Conservation (phyloP, 2,329 filamentous ascomycete genomes). For the Pyrenophora seminiperda region DNA sequence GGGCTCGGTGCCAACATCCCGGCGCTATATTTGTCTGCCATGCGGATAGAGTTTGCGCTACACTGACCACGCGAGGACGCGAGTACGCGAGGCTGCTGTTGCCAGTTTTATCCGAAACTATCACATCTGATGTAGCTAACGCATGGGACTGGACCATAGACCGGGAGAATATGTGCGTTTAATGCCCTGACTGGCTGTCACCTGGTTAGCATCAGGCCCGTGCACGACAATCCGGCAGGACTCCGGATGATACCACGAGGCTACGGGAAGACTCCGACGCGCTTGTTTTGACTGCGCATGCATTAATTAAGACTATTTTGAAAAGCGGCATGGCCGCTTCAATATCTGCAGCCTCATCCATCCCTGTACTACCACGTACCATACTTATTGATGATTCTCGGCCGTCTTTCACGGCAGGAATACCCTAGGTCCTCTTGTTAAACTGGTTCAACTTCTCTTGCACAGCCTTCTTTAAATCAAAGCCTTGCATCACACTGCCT, state of each 20-base stretch:
- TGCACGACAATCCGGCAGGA: slow-evolving; percentile 2
- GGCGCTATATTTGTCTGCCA: neutral
- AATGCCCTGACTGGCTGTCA: neutral
- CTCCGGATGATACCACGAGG: neutral
- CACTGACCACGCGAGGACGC: neutral
- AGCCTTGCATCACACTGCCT: slow-evolving; percentile 45
- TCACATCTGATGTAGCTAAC: neutral
- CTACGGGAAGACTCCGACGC: neutral
- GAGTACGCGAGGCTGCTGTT: no score
- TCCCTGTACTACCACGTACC: neutral
- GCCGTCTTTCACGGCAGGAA: neutral
- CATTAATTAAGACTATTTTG: slow-evolving; percentile 4
- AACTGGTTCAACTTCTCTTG: slow-evolving; percentile 46
- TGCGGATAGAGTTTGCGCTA: slow-evolving; percentile 5
- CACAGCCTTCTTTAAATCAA: slow-evolving; percentile 45
- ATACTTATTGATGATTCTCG: neutral
- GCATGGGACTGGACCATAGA: neutral
- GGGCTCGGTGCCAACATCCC: neutral
- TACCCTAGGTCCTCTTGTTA: slow-evolving; percentile 25
- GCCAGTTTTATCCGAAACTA: neutral
- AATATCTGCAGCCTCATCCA: neutral
- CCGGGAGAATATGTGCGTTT: neutral
- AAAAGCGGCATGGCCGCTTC: slow-evolving; percentile 1
- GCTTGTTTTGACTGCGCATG: neutral
- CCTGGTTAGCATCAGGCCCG: neutral